Evolutionary conservation across 306 rosid species (phyloP), one percentile per base, ranked within the genome.

Genomic region (Cicer arietinum): DNA sequence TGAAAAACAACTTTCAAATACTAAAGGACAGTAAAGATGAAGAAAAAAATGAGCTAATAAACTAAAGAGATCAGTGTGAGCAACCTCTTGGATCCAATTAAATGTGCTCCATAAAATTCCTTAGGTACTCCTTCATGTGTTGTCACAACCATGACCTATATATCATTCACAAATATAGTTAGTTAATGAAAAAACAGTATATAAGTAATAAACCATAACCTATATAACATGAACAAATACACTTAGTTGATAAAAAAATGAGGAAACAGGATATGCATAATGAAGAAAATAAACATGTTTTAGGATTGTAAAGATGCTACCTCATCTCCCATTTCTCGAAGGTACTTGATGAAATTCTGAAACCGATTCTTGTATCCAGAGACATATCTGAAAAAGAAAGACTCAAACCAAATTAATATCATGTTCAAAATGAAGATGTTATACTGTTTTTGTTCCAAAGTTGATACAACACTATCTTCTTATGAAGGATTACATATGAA

Each of bases 61-160:
- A 44, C 67, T 53, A 78, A 68, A 48, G 48, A 47, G 51, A 50
- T 58, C 8, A 56, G 69, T 13, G 57, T 66, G 22, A 80, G 20
- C 76, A 65, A 92, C 99, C 99, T 95, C 17, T 91, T 77, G 7
- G 99, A 95, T 82, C 98, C 99, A 74, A 95, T 88, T 76, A 86
- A 77, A 78, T 88, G 89, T 47, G 99, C 99, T 56, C 99, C 98
- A 70, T 95, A 82, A 85, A 95, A 95, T 80, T 95, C 99, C 16
- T 82, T 46, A 0, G 99, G 99, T 6, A 92, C 97, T 59, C 99
- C 99, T 90, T 90, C 97, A 70, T 92, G 99, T 17, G 98, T 95
- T 47, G 99, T 95, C 82, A 95, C 96, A 54, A 95, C 98, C 96
- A 95, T 85, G 74, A 95, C 97, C 99, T 95, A 65, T 58, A 51